Evolutionary conservation across 371 early-diverging fungal species (phyloP).

Genomic region (Batrachochytrium dendrobatidis): DNA sequence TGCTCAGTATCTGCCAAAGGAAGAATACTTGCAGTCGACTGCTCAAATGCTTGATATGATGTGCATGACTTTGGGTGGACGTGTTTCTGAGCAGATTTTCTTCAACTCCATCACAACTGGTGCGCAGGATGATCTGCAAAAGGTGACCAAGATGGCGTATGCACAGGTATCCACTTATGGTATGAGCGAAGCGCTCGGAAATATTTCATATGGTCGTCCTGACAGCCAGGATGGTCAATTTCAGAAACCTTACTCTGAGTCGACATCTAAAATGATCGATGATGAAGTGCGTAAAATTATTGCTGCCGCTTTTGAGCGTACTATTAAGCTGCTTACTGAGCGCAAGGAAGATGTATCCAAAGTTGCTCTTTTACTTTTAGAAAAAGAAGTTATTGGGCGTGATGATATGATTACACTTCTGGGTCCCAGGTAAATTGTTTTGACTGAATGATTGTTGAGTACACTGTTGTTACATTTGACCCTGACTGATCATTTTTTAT

Average conservation of each 20-base stretch:
- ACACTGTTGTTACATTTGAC: background rate
- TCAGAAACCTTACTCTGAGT: conserved; percentile 94
- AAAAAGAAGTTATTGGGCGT: conserved; percentile 92
- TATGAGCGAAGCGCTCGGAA: conserved; percentile 87
- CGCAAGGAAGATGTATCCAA: conserved; percentile 81
- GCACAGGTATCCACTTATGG: conserved; percentile 90
- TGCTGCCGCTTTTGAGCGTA: conserved; percentile 71
- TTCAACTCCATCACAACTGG: conserved; percentile 87
- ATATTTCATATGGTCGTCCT: conserved; percentile 66
- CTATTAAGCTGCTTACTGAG: conserved; percentile 69
- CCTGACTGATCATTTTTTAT: background rate
- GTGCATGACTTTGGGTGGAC: conserved; percentile 95
- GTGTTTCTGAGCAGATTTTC: conserved; percentile 91
- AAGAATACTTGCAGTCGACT: conserved; percentile 89
- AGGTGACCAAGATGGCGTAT: conserved; percentile 96
- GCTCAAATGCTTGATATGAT: conserved; percentile 92
- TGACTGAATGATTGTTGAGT: background rate
- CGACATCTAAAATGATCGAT: conserved; percentile 91
- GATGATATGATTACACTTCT: conserved; percentile 90
- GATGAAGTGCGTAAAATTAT: conserved; percentile 84
- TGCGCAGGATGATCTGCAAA: conserved; percentile 90
- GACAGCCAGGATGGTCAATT: conserved; percentile 62
- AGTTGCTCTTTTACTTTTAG: conserved; percentile 84
- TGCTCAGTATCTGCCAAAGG: conserved; percentile 97
- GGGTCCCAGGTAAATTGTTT: conserved; percentile 49